Conservation (phyloP, 768 basidiomycete species). For the Russula emetica region DNA sequence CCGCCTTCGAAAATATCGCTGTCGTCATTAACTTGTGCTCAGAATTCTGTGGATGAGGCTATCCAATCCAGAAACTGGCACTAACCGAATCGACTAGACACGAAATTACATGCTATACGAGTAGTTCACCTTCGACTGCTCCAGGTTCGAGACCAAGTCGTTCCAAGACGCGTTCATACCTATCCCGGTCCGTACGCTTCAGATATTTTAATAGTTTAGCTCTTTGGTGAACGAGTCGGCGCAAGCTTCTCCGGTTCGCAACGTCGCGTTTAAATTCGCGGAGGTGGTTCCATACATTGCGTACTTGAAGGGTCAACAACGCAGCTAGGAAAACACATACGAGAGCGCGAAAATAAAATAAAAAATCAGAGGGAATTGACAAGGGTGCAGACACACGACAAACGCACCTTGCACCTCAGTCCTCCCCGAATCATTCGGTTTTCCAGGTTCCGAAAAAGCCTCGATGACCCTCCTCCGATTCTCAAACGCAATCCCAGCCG, state of each 20-base stretch:
- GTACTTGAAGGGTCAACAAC: conserved; percentile 79
- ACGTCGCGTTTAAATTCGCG: conserved; percentile 66
- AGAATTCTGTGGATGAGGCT: too few relatives aligned
- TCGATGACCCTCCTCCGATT: conserved; percentile 75
- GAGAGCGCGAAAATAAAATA: not conserved
- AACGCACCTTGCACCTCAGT: conserved; percentile 85
- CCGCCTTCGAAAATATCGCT: too few relatives aligned
- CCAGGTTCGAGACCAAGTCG: conserved; percentile 72
- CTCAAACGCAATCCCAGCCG: conserved; percentile 79
- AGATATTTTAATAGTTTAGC: conserved; percentile 81
- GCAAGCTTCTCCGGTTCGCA: conserved; percentile 70
- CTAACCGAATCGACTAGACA: not conserved
- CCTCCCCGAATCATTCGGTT: conserved; percentile 71
- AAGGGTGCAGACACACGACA: not conserved
- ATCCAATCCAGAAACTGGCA: not conserved
- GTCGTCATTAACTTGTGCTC: too few relatives aligned
- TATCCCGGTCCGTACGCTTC: conserved; percentile 53
- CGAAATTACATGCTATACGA: conserved; percentile 49
- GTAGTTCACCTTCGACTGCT: conserved; percentile 86
- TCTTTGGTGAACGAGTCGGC: conserved; percentile 73
- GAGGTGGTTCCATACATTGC: conserved; percentile 75
- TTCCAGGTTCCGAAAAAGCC: conserved; percentile 69
- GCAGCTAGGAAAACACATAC: conserved; percentile 53
- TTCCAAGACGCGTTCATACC: conserved; percentile 69
- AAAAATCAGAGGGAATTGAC: not conserved